Evolutionary conservation across 768 basidiomycete species (phyloP).

Genomic region (Leccinum imitatum): DNA sequence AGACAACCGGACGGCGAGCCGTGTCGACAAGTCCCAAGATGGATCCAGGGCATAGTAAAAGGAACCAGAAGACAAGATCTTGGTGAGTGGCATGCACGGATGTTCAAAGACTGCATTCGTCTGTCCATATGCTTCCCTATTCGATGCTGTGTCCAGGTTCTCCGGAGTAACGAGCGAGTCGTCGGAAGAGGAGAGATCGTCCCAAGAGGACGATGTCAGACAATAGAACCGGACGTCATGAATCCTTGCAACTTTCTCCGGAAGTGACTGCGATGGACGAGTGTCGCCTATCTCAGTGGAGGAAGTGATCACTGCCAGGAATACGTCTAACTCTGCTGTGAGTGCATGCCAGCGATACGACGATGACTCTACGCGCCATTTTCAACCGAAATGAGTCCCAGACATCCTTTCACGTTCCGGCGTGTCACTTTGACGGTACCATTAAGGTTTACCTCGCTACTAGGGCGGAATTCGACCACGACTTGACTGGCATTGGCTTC

Average conservation of each 20-base stretch:
- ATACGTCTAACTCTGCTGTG: constrained; percentile 57
- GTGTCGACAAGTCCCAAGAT: constrained; percentile 86
- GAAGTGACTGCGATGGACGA: constrained; percentile 51
- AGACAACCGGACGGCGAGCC: constrained; percentile 68
- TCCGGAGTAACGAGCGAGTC: constrained; percentile 62
- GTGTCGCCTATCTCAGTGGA: constrained; percentile 76
- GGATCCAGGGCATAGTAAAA: constrained; percentile 90
- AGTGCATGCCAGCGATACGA: constrained; percentile 5
- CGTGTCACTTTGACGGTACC: constrained; percentile 67
- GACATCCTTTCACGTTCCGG: constrained; percentile 75
- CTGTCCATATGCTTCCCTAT: constrained; percentile 46
- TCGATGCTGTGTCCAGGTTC: constrained; percentile 42
- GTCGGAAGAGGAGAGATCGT: constrained; percentile 57
- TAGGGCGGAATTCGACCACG: constrained; percentile 82
- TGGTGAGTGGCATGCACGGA: constrained; percentile 85
- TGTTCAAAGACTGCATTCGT: constrained; percentile 71
- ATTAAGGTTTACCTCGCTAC: constrained; percentile 66
- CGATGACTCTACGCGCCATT: constrained; percentile 48
- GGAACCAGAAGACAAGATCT: constrained; percentile 86
- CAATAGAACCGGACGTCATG: constrained; percentile 90
- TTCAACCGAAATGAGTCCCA: constrained; percentile 76
- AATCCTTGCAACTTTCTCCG: constrained; percentile 78
- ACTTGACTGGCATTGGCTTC: constrained; percentile 55
- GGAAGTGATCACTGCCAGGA: constrained; percentile 78
- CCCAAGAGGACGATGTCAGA: constrained; percentile 81